phyloP scores from a whole-genome alignment of 345 rosid genomes.

The Rhizophora apiculata region DNA sequence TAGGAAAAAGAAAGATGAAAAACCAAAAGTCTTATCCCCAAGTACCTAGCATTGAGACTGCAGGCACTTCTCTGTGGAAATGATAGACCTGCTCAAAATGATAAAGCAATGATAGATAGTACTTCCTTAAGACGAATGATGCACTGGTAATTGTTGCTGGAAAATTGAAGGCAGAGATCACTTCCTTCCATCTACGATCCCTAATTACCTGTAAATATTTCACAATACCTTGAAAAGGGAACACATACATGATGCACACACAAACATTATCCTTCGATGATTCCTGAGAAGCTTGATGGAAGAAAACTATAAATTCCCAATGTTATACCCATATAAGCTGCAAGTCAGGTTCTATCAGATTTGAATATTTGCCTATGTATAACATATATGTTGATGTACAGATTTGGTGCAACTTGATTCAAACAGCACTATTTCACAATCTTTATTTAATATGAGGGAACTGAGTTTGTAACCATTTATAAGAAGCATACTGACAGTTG shows the following conservation, averaged over 20 bases:
- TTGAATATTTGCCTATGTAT: too few species aligned
- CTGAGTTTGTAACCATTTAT: neutral
- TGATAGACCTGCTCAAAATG: conserved; percentile 72
- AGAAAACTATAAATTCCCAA: neutral
- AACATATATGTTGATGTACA: too few species aligned
- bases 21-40: conserved; percentile 6
- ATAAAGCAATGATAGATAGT: conserved; percentile 61
- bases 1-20: neutral
- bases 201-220: conserved; percentile 49
- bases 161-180: conserved; percentile 60
- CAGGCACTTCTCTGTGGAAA: conserved; percentile 45
- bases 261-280: neutral
- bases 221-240: conserved; percentile 9
- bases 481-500: neutral
- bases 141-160: conserved; percentile 87
- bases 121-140: conserved; percentile 76
- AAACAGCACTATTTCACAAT: neutral
- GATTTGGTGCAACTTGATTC: too few species aligned
- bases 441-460: neutral
- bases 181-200: conserved; percentile 92
- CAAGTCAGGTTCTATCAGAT: too few species aligned
- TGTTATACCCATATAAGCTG: too few species aligned
- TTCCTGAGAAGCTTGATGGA: neutral
- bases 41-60: conserved; percentile 36
- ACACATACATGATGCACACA: neutral